These are phyloP conservation scores for Lophiostoma macrostomum DNA, from an alignment of 495 filamentous ascomycete genomes.

Conservation along the genomic window DNA sequence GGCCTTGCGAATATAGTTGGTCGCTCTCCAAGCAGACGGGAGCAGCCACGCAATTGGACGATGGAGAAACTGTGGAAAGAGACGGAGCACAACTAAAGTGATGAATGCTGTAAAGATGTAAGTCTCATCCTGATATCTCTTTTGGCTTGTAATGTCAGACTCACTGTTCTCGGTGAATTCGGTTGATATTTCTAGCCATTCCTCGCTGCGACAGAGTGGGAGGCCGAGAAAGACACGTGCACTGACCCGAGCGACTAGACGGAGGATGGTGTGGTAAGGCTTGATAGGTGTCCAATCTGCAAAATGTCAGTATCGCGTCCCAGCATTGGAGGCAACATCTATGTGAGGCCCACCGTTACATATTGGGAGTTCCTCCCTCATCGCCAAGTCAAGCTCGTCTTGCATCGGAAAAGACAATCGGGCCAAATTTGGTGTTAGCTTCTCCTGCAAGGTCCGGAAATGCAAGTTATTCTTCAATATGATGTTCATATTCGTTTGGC, in stretches of 20 bases:
- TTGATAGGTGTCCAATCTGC: constrained; percentile 15
- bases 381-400: constrained; percentile 8
- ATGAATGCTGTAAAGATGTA: constrained; percentile 2
- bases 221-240: constrained; percentile 10
- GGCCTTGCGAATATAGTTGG: constrained; percentile 7
- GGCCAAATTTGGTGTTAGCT: constrained; percentile 10
- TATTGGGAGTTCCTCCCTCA: constrained; percentile 7
- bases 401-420: constrained; percentile 4
- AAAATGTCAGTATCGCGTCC: background rate
- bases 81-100: constrained; percentile 5
- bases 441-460: constrained; percentile 11
- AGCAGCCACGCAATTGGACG: background rate
- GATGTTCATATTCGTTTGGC: constrained; percentile 12
- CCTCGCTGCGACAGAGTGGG: constrained; percentile 10
- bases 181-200: constrained; percentile 11
- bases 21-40: background rate
- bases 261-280: constrained; percentile 4
- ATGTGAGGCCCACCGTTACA: background rate
- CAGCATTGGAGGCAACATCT: background rate
- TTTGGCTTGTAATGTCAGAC: background rate
- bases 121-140: background rate
- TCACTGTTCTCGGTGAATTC: constrained; percentile 13
- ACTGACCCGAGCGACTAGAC: constrained; percentile 9
- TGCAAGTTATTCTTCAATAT: constrained; percentile 16
- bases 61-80: constrained; percentile 11